Conservation (phyloP, 495 filamentous ascomycete species). For the Trichoderma parareesei region DNA sequence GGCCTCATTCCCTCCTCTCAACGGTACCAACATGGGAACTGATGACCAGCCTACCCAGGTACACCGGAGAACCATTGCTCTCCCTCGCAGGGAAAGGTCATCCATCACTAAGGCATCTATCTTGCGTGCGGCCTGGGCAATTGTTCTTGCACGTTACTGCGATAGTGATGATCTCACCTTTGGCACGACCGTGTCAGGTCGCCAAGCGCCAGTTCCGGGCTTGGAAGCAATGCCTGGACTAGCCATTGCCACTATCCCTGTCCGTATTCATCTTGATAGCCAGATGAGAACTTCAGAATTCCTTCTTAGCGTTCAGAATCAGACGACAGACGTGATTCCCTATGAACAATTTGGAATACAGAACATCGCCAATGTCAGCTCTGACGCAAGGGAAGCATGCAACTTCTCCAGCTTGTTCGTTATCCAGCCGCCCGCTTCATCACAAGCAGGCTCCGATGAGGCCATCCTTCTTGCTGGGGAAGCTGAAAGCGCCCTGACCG, state of each 20-base stretch:
- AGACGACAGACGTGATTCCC: constrained; percentile 28
- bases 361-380: constrained; percentile 20
- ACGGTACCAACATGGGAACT: too few relatives aligned
- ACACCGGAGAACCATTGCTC: constrained; percentile 9
- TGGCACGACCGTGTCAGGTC: constrained; percentile 40
- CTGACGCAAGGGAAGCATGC: constrained; percentile 24
- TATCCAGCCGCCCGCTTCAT: constrained; percentile 2
- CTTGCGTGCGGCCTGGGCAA: constrained; percentile 39
- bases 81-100: constrained; percentile 12
- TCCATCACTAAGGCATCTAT: constrained; percentile 34
- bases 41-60: constrained; percentile 9
- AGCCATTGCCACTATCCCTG: constrained; percentile 51
- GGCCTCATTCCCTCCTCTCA: constrained; percentile 16
- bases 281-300: constrained; percentile 15
- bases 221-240: constrained; percentile 43
- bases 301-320: constrained; percentile 24
- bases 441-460: neutral
- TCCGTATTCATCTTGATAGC: constrained; percentile 25
- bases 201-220: constrained; percentile 36
- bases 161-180: constrained; percentile 36
- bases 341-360: constrained; percentile 42
- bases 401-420: constrained; percentile 16
- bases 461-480: neutral
- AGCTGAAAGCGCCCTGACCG: neutral
- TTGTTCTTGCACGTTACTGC: constrained; percentile 30